phyloP scores from a whole-genome alignment of 208 protist genomes.

The Trypanosoma mega region DNA sequence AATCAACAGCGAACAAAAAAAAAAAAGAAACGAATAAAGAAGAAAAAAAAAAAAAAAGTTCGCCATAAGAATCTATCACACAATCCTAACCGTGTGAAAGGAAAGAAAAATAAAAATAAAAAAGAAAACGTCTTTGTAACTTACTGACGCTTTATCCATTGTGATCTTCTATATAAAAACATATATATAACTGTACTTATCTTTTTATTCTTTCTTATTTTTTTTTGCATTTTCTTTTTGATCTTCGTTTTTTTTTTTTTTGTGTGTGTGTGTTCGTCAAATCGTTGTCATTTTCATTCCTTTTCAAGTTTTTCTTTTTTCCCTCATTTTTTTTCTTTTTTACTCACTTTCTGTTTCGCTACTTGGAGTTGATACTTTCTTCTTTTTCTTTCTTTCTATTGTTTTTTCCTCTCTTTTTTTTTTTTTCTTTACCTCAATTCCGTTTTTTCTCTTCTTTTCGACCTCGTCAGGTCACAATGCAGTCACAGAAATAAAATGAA shows the following conservation, averaged over 20 bases:
- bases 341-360: neutral
- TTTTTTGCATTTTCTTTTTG: neutral
- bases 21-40: neutral
- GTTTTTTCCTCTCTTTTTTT: constrained; percentile 2
- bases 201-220: neutral
- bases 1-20: neutral
- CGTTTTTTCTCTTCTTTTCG: neutral
- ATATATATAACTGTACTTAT: no score
- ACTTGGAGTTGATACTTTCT: no score
- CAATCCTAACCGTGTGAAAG: no score
- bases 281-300: neutral
- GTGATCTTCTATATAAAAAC: no score
- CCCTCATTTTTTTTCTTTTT: neutral
- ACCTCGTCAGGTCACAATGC: no score
- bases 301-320: neutral
- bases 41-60: neutral
- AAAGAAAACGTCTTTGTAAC: no score
- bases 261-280: no score
- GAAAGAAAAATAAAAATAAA: no score
- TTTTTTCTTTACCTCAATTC: neutral
- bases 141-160: no score
- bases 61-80: neutral
- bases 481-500: no score
- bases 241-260: neutral
- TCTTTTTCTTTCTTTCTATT: neutral